phyloP scores from a whole-genome alignment of 129 eudicot genomes.

The Saussurea involucrata region DNA sequence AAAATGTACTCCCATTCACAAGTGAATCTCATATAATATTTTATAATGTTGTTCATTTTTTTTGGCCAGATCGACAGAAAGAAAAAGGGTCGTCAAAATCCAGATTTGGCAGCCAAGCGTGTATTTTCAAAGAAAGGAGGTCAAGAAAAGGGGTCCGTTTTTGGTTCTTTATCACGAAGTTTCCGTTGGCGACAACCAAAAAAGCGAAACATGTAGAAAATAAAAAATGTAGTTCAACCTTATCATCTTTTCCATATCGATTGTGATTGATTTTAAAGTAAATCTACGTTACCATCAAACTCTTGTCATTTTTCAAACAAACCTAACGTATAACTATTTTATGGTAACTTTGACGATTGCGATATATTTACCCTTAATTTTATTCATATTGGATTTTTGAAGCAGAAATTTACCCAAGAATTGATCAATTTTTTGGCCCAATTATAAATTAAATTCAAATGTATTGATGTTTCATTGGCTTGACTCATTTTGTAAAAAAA shows the following conservation, averaged over 20 bases:
- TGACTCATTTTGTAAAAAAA: neutral
- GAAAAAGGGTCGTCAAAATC: constrained; percentile 50
- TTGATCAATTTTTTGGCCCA: neutral
- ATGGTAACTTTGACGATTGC: neutral
- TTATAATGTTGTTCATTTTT: neutral
- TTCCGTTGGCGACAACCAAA: constrained; percentile 47
- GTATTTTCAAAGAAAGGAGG: constrained; percentile 50
- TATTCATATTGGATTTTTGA: neutral
- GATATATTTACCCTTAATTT: neutral
- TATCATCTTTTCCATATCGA: neutral
- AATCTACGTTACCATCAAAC: neutral
- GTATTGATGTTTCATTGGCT: neutral
- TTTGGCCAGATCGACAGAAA: constrained; percentile 67
- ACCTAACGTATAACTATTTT: neutral
- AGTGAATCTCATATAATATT: neutral
- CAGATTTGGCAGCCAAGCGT: constrained; percentile 65
- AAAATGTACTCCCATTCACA: neutral
- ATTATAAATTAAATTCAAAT: no score
- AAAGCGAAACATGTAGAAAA: constrained; percentile 45
- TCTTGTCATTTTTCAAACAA: neutral
- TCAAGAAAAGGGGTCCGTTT: constrained; percentile 31
- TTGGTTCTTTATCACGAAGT: constrained; percentile 44
- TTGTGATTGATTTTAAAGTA: neutral
- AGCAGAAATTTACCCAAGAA: neutral
- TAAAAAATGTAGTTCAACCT: neutral